Conservation (phyloP, 1,284 basidiomycete species). For the Irpex sp. region DNA sequence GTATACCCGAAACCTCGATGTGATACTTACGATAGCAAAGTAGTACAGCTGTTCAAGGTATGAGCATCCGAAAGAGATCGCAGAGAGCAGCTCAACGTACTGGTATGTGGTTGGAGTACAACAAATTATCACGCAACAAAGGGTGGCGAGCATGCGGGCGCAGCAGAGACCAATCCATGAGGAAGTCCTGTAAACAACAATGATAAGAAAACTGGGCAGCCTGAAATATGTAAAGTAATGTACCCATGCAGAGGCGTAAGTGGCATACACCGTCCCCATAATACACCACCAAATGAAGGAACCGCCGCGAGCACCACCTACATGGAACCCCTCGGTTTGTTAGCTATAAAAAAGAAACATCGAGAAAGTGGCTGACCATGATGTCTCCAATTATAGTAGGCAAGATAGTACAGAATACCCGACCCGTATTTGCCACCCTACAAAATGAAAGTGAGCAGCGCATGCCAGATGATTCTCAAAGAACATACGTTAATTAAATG, state of each 20-base stretch:
- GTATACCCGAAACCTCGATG: background rate
- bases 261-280: constrained; percentile 57
- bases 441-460: background rate
- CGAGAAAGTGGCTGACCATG: constrained; percentile 39
- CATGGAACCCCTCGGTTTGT: constrained; percentile 2
- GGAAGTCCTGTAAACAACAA: constrained; percentile 50
- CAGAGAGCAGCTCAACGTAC: constrained; percentile 37
- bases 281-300: constrained; percentile 66
- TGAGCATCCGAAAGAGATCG: background rate
- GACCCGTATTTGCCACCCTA: constrained; percentile 80
- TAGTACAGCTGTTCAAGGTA: constrained; percentile 57
- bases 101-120: constrained; percentile 58
- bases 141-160: constrained; percentile 52
- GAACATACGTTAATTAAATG: constrained; percentile 73
- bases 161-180: constrained; percentile 85
- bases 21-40: constrained; percentile 56
- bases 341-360: constrained; percentile 11
- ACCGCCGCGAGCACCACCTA: constrained; percentile 36
- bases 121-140: constrained; percentile 73
- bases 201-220: background rate
- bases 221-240: background rate
- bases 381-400: constrained; percentile 75
- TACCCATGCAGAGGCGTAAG: constrained; percentile 82
- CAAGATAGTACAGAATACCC: constrained; percentile 60
- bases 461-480: background rate